Evolutionary conservation across 2,329 filamentous ascomycete species (phyloP), one percentile per base, ranked within the genome.

Genomic region (Sclerotinia spermophila): DNA sequence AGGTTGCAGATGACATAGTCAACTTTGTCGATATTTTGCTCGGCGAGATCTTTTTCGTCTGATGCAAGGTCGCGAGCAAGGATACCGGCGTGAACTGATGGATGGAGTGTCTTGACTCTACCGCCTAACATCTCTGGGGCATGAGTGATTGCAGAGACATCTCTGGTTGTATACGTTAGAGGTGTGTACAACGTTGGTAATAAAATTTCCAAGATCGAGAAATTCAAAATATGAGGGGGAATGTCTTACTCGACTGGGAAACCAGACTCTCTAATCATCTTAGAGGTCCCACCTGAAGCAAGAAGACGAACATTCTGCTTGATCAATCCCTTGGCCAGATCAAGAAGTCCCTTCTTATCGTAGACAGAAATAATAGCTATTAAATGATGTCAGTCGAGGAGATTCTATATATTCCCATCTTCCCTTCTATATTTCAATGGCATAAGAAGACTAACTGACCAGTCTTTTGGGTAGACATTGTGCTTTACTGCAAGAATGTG

Each of bases 1-100:
- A 99, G 87, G 84, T 99, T 99, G 90, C 96, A 98, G 80, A 99
- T 91, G 77, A 97, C 93, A 78, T 91, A 97, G 86, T 97, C 93
- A 72, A 97, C 93, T 84, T 97, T 97, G 84, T 92, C 87, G 81
- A 97, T 97, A 83, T 94, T 96, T 84, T 97, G 93, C 82, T 96
- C 92, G 67, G 93, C 93, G 65, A 99, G 90, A 80, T 99, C 96
- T 83, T 97, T 96, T 84, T 98, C 93, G 82, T 99, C 96, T 21
- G 94, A 95, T 76, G 92, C 94, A 76, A 98, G 90, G 82, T 98
- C 90, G 75, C 96, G 93, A 72, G 96, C 96, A 73, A 99, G 90
- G 77, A 99, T 98, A 75, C 92, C 92, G 74, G 90, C 85, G 75
- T 86, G 84, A 55, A 83, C 94, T 71, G 95, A 94, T 58, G 96